Conservation (phyloP, 164 flowering plant genomes). For the Liquidambar formosana region DNA sequence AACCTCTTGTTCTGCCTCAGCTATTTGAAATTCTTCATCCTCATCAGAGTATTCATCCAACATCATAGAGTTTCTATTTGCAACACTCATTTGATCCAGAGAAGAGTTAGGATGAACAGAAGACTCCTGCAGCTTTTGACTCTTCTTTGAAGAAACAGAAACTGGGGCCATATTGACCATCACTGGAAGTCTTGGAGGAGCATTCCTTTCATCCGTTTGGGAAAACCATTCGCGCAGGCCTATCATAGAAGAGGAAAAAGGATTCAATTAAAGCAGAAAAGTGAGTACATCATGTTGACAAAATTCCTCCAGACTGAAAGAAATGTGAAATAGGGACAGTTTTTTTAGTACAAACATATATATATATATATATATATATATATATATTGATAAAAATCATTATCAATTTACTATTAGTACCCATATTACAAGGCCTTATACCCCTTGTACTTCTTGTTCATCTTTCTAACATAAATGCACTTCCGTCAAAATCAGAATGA, state of each 20-base stretch:
- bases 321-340: background rate
- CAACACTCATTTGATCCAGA: slow-evolving; percentile 58
- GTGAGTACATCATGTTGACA: background rate
- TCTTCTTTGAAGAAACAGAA: slow-evolving; percentile 56
- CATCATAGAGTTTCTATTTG: slow-evolving; percentile 64
- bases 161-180: slow-evolving; percentile 90
- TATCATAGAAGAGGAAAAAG: slow-evolving; percentile 28
- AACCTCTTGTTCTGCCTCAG: slow-evolving; percentile 84
- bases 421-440: too few relatives aligned
- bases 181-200: slow-evolving; percentile 80
- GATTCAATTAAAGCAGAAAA: background rate
- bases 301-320: background rate
- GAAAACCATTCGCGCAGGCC: slow-evolving; percentile 96
- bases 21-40: slow-evolving; percentile 82
- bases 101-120: slow-evolving; percentile 42
- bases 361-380: too few relatives aligned
- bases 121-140: slow-evolving; percentile 42
- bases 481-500: too few relatives aligned
- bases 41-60: slow-evolving; percentile 96
- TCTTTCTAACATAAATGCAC: too few relatives aligned
- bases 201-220: slow-evolving; percentile 83
- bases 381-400: too few relatives aligned
- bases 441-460: too few relatives aligned
- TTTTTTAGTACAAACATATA: too few relatives aligned
- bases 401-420: too few relatives aligned